Conservation (phyloP, 2,329 filamentous ascomycete species). For the Fusarium tricinctum region DNA sequence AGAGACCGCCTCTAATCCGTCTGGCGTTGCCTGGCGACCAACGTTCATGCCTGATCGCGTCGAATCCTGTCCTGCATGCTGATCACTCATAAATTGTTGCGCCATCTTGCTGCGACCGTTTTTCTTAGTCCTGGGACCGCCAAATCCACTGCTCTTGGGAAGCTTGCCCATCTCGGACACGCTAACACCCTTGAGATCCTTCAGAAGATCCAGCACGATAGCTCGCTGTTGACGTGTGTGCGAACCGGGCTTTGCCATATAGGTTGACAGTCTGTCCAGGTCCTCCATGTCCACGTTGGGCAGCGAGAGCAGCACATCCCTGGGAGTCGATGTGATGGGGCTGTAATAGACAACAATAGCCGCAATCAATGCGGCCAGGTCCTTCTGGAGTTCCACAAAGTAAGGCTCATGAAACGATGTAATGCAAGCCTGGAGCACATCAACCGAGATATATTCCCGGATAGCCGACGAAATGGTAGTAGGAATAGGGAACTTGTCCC, state of each 20-base stretch:
- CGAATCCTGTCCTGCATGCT: slow-evolving; percentile 51
- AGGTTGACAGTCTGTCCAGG: slow-evolving; percentile 74
- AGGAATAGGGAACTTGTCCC: slow-evolving; percentile 63
- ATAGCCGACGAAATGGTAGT: slow-evolving; percentile 74
- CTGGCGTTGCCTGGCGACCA: slow-evolving; percentile 59
- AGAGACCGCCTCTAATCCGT: slow-evolving; percentile 68
- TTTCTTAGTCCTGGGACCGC: slow-evolving; percentile 48
- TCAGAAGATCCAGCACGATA: slow-evolving; percentile 85
- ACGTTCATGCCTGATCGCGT: slow-evolving; percentile 50
- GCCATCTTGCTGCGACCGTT: slow-evolving; percentile 66
- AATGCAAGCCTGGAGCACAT: slow-evolving; percentile 91
- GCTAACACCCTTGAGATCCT: slow-evolving; percentile 88
- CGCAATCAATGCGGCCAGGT: slow-evolving; percentile 89
- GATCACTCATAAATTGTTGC: slow-evolving; percentile 74
- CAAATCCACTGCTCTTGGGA: slow-evolving; percentile 63
- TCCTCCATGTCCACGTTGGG: slow-evolving; percentile 80
- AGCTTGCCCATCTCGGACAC: slow-evolving; percentile 95
- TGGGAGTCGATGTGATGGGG: slow-evolving; percentile 76
- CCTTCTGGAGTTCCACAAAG: slow-evolving; percentile 95
- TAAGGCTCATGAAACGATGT: slow-evolving; percentile 94
- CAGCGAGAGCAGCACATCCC: slow-evolving; percentile 81
- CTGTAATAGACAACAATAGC: slow-evolving; percentile 85
- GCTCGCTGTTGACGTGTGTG: slow-evolving; percentile 83
- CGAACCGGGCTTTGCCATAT: slow-evolving; percentile 69
- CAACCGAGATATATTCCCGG: slow-evolving; percentile 88